Base-by-base conservation (phyloP, 78 protist genomes). In the Chrysochromulina tobinii region DNA sequence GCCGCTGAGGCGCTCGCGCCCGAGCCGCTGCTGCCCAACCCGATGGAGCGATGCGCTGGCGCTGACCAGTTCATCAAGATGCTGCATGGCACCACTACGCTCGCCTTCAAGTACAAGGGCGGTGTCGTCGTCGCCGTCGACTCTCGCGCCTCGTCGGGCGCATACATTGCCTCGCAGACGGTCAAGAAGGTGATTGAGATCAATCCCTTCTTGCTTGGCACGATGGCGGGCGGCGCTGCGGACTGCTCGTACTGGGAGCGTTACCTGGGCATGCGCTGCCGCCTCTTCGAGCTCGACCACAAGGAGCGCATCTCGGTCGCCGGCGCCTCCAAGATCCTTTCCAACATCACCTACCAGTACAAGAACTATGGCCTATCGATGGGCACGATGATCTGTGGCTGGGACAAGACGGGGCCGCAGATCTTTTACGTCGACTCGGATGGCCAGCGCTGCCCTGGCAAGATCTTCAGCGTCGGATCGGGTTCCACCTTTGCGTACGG, bases 151-250 rank as follows among this genome's bases (percentile, higher is more conserved):
- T 94, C 99, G 21, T 92, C 77, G 87, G 99, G 99, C 38, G 75
- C 93, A n/a, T 97, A 96, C 93, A 95, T 98, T 38, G 95, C 99
- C 54, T 97, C 99, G 8, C 97, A 95, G 84, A 96, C 98, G 1
- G 99, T 98, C 58, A 96, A 98, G 93, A 99, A 99, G 96, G 99
- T 99, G 27, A 96, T 99, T 79, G 98, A 98, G 92, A 99, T 99
- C 92, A 98, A 96, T 84, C 98, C 98, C 53, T 97, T 93, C 90
- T 93, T 99, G n/a, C 94, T 99, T 18, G 99, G 99, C 25, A 99
- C 99, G 48, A 99, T 99, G 99, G 99, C 99, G 59, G 99, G 99
- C 38, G 99, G 99, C 50, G 99, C 99, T 0, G 99, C 99, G 0
- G 99, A 99, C 92, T 99, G 99, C 91, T 72, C 91, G 54, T 99